Evolutionary conservation across 2,329 filamentous ascomycete species (phyloP).

Genomic region (Microdochium nivale): DNA sequence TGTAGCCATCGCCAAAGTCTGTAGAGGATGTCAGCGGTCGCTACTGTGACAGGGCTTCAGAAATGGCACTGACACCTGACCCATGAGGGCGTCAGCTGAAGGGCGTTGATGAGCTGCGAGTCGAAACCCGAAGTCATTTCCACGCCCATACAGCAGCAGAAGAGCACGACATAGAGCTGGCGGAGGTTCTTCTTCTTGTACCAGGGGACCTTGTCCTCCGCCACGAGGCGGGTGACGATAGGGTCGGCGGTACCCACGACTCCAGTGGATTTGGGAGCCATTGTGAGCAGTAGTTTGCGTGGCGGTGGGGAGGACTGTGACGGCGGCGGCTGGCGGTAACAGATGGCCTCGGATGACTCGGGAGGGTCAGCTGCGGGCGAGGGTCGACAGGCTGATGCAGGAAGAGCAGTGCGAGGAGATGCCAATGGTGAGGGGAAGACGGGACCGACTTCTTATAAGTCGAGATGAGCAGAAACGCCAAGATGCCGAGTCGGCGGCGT

Average conservation of each 20-base stretch:
- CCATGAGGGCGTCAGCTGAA: constrained; percentile 30
- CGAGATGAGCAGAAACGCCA: background rate
- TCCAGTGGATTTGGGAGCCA: background rate
- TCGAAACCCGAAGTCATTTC: constrained; percentile 33
- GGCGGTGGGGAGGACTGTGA: background rate
- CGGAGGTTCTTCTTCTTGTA: background rate
- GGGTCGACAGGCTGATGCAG: background rate
- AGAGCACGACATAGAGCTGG: background rate
- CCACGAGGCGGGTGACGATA: background rate
- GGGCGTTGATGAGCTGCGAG: constrained; percentile 35
- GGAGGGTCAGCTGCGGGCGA: background rate
- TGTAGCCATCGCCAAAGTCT: constrained; percentile 30
- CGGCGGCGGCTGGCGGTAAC: background rate
- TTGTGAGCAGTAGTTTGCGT: background rate
- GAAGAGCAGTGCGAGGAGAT: background rate
- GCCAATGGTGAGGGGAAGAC: background rate
- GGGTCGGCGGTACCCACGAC: background rate
- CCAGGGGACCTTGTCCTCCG: background rate
- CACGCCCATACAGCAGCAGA: background rate
- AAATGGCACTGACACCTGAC: constrained; percentile 20
- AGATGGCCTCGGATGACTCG: background rate
- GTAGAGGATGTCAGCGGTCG: background rate
- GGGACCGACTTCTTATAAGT: background rate
- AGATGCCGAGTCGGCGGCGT: background rate
- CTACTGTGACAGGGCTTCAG: too few relatives aligned